Base-by-base conservation (phyloP, 306 rosid species). In the Trichosanthes truncata region DNA sequence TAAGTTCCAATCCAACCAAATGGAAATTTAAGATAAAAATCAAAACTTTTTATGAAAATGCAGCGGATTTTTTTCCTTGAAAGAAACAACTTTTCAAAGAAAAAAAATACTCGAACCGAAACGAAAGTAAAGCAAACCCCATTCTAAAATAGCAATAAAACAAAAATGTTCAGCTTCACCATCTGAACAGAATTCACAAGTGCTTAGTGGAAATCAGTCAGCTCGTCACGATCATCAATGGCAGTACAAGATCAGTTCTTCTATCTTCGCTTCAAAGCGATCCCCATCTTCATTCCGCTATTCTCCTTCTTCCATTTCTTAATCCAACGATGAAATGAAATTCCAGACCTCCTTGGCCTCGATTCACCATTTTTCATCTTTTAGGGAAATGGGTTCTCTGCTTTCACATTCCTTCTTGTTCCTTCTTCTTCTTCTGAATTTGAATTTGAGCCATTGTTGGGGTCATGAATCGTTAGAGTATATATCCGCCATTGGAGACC, bases 401-500 rank as follows among this genome's bases (percentile, higher is more conserved):
- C 17, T 31, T 65, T 65, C 45, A 35, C 1, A n/a, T 14, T 62
- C 41, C 23, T 53, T 53, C 10, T 35, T 35, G 43, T 31, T 60
- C 40, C 68, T 65, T 3, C n/a, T 63, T 17, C 72, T 65, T 15
- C 1, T 13, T 62, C 21, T 9, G 46, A 35, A 20, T 31, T 66
- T 14, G 25, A 66, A 21, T 41, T 12, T 23, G 53, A 52, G 62
- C 46, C 40, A 56, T 41, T 73, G 66, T 25, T 82, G 26, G 78
- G 18, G 63, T 17, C 86, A 82, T 59, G 45, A 68, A 36, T 79
- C 86, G n/a, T 78, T 55, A 5, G 17, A 74, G 48, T 88, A 81
- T 68, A 53, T 76, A 67, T 84, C 88, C 8, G 88, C 81, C 13
- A 53, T 89, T 6, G 92, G 92, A 55, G 92, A 89, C 81, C 88